Evolutionary conservation across 306 rosid species (phyloP), one percentile per base, ranked within the genome.

Genomic region (Castanospermum australe): DNA sequence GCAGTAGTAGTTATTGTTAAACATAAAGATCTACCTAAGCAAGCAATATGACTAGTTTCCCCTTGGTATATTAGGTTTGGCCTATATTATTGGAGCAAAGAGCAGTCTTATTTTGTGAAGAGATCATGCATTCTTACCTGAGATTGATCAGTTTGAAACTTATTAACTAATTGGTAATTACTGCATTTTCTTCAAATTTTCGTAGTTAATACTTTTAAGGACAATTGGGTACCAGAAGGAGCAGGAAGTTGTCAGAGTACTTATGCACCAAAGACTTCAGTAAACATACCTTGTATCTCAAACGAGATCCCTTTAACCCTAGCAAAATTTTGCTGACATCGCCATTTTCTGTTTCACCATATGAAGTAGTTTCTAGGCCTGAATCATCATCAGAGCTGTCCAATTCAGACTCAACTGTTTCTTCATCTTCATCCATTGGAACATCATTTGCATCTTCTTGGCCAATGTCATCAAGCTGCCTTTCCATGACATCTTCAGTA

Each of bases 251-350:
- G 11, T 44, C n/a, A 7, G 65, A 75, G 62, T 38, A 79, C 13
- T 25, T 66, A 35, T 79, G 63, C 54, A 51, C 57, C 71, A 50
- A 48, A 33, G 52, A 55, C 64, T 77, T 54, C 21, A 66, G 50
- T 20, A 64, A 1, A 20, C 89, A 85, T 85, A 90, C 97, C 93
- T 90, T 84, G 89, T 87, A 96, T 86, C 84, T 89, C 90, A 89
- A 38, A 39, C 82, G 82, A 51, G 97, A 73, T 21, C 83, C 88
- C 30, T 62, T 76, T 81, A 87, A 73, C 71, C 90, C 94, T 8
- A 93, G 87, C 72, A 89, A 84, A 61, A 91, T 81, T 73, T 89
- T 71, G 82, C 83, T 21, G 52, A 86, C 55, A 57, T 90, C 92
- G 63, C 62, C 82, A 77, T 67, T 82, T 59, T 82, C 90, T 7